phyloP scores from a whole-genome alignment of 1,139 yeast genomes.

The Chernovozyma sophiae-reginae region DNA sequence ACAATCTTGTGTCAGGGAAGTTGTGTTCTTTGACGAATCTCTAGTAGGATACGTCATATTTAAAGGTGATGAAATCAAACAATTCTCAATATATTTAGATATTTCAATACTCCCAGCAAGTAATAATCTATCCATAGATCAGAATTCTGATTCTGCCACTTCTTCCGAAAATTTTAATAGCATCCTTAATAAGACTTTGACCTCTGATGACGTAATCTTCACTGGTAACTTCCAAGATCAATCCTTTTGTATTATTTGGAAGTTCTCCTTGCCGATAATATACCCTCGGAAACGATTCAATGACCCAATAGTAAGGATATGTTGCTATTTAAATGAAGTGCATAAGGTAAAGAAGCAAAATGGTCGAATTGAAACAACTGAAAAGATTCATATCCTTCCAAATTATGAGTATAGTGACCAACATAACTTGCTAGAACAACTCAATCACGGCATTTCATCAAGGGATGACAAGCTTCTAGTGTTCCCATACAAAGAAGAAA shows the following conservation, averaged over 20 bases:
- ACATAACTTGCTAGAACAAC: slow-evolving; percentile 22
- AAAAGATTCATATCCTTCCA: slow-evolving; percentile 10
- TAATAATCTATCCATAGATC: slow-evolving; percentile 1
- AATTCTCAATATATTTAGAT: slow-evolving; percentile 20
- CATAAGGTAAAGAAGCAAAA: slow-evolving; percentile 5
- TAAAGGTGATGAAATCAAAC: slow-evolving; percentile 10
- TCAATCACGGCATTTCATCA: slow-evolving; percentile 12
- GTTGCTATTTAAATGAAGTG: slow-evolving; percentile 19
- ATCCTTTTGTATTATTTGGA: slow-evolving; percentile 24
- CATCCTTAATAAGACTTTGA: slow-evolving; percentile 14
- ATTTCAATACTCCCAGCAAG: slow-evolving; percentile 25
- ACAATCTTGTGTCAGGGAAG: slow-evolving; percentile 7
- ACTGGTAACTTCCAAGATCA: slow-evolving; percentile 4
- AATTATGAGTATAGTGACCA: slow-evolving; percentile 20
- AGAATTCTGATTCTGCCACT: slow-evolving; percentile 6
- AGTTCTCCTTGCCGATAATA: slow-evolving; percentile 28
- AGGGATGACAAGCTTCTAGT: not conserved
- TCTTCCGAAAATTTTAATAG: slow-evolving; percentile 3
- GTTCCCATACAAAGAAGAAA: not conserved
- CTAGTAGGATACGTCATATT: slow-evolving; percentile 31
- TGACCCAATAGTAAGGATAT: slow-evolving; percentile 27
- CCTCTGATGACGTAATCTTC: slow-evolving; percentile 12
- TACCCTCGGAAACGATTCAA: slow-evolving; percentile 34
- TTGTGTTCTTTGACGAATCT: slow-evolving; percentile 37
- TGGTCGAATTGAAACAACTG: not conserved